Base-by-base conservation (phyloP, 164 flowering plant species). In the Echeveria elegans region DNA sequence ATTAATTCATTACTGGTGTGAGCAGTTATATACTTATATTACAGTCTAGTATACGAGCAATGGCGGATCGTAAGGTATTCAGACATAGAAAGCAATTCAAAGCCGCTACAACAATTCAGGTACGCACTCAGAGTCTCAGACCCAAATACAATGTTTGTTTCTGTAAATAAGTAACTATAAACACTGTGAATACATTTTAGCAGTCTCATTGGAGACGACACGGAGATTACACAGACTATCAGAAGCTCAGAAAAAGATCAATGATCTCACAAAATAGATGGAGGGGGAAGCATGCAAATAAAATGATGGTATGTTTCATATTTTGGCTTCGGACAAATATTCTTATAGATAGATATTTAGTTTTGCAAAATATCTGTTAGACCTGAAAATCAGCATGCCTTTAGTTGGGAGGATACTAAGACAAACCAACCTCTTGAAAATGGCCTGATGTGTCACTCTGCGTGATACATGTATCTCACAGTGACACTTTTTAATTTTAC, bases 191-290 rank as follows among this genome's bases (percentile, higher is more conserved):
- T 10, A 58, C 70, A 68, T 69, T 64, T 65, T 69, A 67, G 70
- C 85, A 94, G 98, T 78, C 92, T 21, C 73, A 75, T 65, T 88
- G 90, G 95, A 90, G 85, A 19, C 53, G 88, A 69, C 78, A 89
- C 70, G 76, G 77, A 69, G 84, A 73, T 63, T 69, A 52, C 21
- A 75, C 86, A 63, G 73, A 82, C 76, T 83, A 81, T 70, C 82
- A 77, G 80, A 83, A 74, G 69, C 85, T 89, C 40, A 82, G 73
- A 75, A 78, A 68, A 73, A 84, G 88, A 68, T 75, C 90, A 62
- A 53, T 79, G 36, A 50, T 78, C 38, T 77, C 82, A 45, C 98
- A 93, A 75, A 74, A 84, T 71, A 77, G 83, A 77, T 85, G 90
- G 86, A 85, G 90, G 70, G 83, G 82, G 66, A 83, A 77, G 70